These are phyloP conservation scores for Gloeopeniophorella convolvens DNA, from an alignment of 768 basidiomycete species.

Conservation along the genomic window DNA sequence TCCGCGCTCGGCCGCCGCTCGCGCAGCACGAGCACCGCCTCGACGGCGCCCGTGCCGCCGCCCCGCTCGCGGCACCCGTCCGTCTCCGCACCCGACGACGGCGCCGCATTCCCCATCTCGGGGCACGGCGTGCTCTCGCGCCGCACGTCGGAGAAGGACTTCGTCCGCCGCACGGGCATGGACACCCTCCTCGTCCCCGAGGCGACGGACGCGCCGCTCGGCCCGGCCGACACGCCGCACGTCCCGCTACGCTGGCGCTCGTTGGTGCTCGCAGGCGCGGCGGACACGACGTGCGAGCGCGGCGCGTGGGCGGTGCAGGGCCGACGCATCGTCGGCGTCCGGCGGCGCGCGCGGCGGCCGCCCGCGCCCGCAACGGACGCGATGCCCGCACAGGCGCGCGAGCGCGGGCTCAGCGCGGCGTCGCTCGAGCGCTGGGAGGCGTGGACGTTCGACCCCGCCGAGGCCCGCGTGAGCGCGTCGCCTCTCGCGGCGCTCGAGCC, in stretches of 20 bases:
- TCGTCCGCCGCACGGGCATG: slow-evolving; percentile 39
- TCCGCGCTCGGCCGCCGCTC: slow-evolving; percentile 46
- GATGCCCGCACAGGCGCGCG: slow-evolving; percentile 19
- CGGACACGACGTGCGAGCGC: slow-evolving; percentile 60
- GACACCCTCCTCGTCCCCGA: slow-evolving; percentile 42
- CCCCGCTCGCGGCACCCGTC: slow-evolving; percentile 45
- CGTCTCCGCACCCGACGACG: slow-evolving; percentile 40
- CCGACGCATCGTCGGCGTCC: slow-evolving; percentile 59
- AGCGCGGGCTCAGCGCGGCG: slow-evolving; percentile 48
- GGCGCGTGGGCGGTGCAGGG: slow-evolving; percentile 65
- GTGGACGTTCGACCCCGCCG: slow-evolving; percentile 66
- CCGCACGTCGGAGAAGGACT: slow-evolving; percentile 64
- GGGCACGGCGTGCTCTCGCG: slow-evolving; percentile 74
- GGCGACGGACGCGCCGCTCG: slow-evolving; percentile 25
- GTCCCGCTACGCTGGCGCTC: slow-evolving; percentile 46
- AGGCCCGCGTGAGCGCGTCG: slow-evolving; percentile 42
- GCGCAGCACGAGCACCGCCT: slow-evolving; percentile 52
- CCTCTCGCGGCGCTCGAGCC: slow-evolving; percentile 42
- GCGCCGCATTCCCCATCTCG: slow-evolving; percentile 67
- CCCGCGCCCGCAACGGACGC: slow-evolving; percentile 21
- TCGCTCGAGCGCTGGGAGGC: slow-evolving; percentile 79
- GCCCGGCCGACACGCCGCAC: slow-evolving; percentile 12
- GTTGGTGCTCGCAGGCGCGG: slow-evolving; percentile 46
- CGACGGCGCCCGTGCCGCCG: slow-evolving; percentile 36
- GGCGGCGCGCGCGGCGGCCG: slow-evolving; percentile 49